These are phyloP conservation scores for Candida ortonii DNA, from an alignment of 805 yeast genomes.

Conservation along the genomic window DNA sequence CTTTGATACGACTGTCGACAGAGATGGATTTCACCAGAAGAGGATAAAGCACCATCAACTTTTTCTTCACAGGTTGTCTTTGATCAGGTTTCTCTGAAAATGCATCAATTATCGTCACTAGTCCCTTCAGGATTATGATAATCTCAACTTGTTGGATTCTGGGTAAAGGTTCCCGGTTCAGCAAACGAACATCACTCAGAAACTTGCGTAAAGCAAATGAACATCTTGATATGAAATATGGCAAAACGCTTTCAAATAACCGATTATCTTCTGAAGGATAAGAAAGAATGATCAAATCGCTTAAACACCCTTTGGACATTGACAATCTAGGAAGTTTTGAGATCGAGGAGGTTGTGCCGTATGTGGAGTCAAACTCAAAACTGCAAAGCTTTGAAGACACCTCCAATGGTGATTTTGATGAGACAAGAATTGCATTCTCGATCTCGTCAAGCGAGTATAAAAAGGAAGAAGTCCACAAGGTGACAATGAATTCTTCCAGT, in stretches of 20 bases:
- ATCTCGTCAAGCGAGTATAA: slow-evolving; percentile 55
- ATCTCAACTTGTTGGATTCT: slow-evolving; percentile 65
- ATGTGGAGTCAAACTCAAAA: slow-evolving; percentile 47
- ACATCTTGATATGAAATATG: slow-evolving; percentile 54
- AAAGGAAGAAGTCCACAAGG: slow-evolving; percentile 59
- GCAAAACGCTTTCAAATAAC: slow-evolving; percentile 33
- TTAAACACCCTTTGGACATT: slow-evolving; percentile 56
- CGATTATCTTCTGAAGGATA: slow-evolving; percentile 22
- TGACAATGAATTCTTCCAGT: slow-evolving; percentile 42
- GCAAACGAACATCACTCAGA: slow-evolving; percentile 57
- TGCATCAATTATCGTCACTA: slow-evolving; percentile 21
- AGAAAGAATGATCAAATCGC: slow-evolving; percentile 46
- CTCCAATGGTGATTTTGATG: slow-evolving; percentile 28
- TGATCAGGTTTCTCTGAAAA: slow-evolving; percentile 4
- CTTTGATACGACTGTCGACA: slow-evolving; percentile 16
- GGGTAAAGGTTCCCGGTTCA: slow-evolving; percentile 64
- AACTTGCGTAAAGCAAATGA: slow-evolving; percentile 62
- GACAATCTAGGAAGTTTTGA: slow-evolving; percentile 40
- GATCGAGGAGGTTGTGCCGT: slow-evolving; percentile 61
- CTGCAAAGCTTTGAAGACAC: slow-evolving; percentile 37
- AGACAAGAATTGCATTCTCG: slow-evolving; percentile 35
- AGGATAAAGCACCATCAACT: slow-evolving; percentile 19
- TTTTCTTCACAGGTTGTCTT: slow-evolving; percentile 3
- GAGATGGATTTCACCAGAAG: slow-evolving; percentile 25
- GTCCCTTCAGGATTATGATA: slow-evolving; percentile 42